phyloP scores from a whole-genome alignment of 2,329 filamentous ascomycete species.

The Plectosphaerella cucumerina region DNA sequence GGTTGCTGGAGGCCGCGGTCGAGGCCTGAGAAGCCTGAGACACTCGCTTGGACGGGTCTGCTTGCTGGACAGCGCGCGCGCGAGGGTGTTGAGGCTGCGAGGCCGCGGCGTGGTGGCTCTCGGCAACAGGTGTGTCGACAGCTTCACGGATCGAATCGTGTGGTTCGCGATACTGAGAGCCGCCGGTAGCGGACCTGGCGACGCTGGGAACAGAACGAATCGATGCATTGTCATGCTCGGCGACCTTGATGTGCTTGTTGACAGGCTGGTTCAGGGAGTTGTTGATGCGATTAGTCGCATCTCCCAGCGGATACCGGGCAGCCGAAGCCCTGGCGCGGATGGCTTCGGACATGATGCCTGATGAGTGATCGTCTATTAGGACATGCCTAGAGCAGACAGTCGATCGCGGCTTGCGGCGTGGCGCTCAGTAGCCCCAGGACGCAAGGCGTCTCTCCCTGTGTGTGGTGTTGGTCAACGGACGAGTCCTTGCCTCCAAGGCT shows the following conservation, averaged over 20 bases:
- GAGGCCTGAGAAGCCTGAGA: constrained; percentile 38
- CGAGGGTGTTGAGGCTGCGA: constrained; percentile 14
- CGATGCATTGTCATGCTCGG: constrained; percentile 10
- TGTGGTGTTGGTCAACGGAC: not conserved
- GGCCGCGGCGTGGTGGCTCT: constrained; percentile 1
- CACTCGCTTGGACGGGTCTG: constrained; percentile 27
- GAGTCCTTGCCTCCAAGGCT: not conserved
- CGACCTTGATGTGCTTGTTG: constrained; percentile 22
- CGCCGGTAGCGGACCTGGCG: not conserved
- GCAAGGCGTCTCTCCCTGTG: no score
- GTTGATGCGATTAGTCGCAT: constrained; percentile 45
- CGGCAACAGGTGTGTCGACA: not conserved
- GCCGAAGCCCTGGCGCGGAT: constrained; percentile 5
- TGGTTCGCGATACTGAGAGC: not conserved
- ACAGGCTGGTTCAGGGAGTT: constrained; percentile 24
- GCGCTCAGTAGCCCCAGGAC: no score
- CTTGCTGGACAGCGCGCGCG: constrained; percentile 20
- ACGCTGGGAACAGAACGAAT: not conserved
- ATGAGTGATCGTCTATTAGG: not conserved
- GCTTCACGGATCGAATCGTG: not conserved
- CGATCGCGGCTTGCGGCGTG: not conserved
- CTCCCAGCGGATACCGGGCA: constrained; percentile 37
- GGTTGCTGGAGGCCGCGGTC: constrained; percentile 27
- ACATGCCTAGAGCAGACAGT: not conserved
- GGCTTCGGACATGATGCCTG: constrained; percentile 11